phyloP scores from a whole-genome alignment of 768 basidiomycete species.

The Nidularia pulvinata region DNA sequence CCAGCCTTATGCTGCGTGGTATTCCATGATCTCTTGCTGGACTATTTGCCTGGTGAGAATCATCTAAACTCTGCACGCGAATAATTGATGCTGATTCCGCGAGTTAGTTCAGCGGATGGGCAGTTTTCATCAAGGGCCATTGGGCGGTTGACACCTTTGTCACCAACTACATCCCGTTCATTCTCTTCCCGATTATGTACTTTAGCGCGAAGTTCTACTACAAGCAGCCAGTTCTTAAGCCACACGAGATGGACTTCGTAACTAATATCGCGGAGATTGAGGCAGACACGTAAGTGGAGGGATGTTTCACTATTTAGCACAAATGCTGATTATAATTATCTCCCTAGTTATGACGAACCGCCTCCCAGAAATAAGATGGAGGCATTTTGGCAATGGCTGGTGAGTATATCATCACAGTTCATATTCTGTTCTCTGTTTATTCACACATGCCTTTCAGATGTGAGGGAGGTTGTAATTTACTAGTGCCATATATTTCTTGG shows the following conservation, averaged over 20 bases:
- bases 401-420: no score
- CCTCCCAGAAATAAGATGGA: constrained; percentile 69
- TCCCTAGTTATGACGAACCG: constrained; percentile 58
- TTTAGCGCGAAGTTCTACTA: constrained; percentile 53
- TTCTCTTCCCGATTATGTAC: constrained; percentile 80
- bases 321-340: neutral
- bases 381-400: constrained; percentile 80
- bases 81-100: no score
- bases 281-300: constrained; percentile 48
- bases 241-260: constrained; percentile 85
- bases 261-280: constrained; percentile 69
- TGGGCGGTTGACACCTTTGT: constrained; percentile 69
- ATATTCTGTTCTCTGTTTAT: no score
- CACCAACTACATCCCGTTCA: constrained; percentile 77
- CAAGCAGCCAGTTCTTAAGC: constrained; percentile 39
- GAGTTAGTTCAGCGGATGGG: constrained; percentile 47
- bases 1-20: constrained; percentile 78
- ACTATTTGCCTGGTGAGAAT: constrained; percentile 63
- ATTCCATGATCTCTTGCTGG: constrained; percentile 35
- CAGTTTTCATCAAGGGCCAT: constrained; percentile 34
- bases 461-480: no score
- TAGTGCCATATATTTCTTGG: no score
- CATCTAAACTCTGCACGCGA: no score
- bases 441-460: no score
- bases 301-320: neutral